Evolutionary conservation across 2,329 filamentous ascomycete species (phyloP).

Genomic region (Scortechinia acanthostroma): DNA sequence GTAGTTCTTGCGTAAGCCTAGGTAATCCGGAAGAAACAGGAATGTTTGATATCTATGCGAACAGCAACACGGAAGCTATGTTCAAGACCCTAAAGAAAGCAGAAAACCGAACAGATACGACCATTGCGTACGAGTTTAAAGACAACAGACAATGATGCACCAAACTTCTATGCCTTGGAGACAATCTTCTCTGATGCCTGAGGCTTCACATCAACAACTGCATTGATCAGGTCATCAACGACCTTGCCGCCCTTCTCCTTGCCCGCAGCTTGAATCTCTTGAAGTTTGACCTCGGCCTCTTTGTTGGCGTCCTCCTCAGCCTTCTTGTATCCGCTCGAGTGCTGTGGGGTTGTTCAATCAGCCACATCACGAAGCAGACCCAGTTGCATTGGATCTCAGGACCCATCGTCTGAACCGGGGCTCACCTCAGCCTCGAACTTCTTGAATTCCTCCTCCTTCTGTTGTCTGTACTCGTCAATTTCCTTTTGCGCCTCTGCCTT

Average conservation of each 20-base stretch:
- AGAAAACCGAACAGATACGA: no score
- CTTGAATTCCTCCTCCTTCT: conserved; percentile 92
- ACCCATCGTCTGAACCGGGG: not conserved
- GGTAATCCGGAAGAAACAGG: no score
- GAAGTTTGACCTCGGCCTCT: conserved; percentile 74
- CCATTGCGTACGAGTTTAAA: no score
- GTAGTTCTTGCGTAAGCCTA: no score
- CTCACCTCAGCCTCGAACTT: conserved; percentile 73
- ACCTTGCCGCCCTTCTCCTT: conserved; percentile 75
- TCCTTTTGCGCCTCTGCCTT: conserved; percentile 95
- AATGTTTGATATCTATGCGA: no score
- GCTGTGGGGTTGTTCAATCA: no score
- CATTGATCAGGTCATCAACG: conserved; percentile 73
- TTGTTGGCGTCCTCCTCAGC: conserved; percentile 55
- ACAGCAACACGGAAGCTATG: no score
- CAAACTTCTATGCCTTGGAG: no score
- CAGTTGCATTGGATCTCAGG: not conserved
- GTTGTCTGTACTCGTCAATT: conserved; percentile 82
- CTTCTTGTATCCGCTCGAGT: conserved; percentile 80
- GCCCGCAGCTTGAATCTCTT: conserved; percentile 74
- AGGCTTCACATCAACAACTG: conserved; percentile 80
- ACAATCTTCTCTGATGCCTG: no score
- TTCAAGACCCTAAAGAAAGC: no score
- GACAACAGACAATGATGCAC: no score
- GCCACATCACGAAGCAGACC: no score